These are phyloP conservation scores for Penicillium sp. DNA, from an alignment of 2,329 filamentous ascomycete genomes.

Conservation along the genomic window DNA sequence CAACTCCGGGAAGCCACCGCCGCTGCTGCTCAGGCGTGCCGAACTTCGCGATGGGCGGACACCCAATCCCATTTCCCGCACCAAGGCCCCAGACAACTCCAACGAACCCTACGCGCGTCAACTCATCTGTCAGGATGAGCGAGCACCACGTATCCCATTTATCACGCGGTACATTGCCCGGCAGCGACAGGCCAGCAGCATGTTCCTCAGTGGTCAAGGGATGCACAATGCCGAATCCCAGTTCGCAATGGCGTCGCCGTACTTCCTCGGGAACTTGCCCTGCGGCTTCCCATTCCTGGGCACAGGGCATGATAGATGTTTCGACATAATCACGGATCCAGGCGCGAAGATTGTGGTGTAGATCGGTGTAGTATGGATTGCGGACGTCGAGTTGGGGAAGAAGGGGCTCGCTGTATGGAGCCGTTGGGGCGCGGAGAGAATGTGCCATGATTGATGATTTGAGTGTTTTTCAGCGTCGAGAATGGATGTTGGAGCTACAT, in stretches of 20 bases:
- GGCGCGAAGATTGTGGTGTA: constrained; percentile 59
- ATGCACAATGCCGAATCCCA: constrained; percentile 41
- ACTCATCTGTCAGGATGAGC: constrained; percentile 57
- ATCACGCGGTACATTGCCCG: constrained; percentile 47
- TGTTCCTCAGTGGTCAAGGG: constrained; percentile 41
- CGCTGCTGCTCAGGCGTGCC: constrained; percentile 60
- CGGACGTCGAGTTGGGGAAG: constrained; percentile 47
- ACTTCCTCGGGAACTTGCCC: constrained; percentile 51
- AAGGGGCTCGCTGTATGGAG: constrained; percentile 42
- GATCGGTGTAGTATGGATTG: constrained; percentile 61
- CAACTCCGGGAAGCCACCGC: constrained; percentile 60
- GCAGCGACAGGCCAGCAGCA: constrained; percentile 40
- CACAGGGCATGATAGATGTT: constrained; percentile 56
- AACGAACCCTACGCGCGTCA: constrained; percentile 55
- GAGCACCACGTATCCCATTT: constrained; percentile 60
- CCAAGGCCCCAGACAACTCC: constrained; percentile 60
- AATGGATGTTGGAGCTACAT: background rate
- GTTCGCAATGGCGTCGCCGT: constrained; percentile 38
- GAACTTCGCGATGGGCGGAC: constrained; percentile 63
- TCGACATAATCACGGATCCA: constrained; percentile 61
- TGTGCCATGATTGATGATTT: constrained; percentile 16
- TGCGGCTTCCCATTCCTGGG: constrained; percentile 64
- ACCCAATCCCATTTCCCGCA: constrained; percentile 62
- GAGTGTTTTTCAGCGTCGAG: background rate
- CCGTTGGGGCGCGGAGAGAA: constrained; percentile 26